phyloP scores from a whole-genome alignment of 2,329 filamentous ascomycete genomes.

The Phialophora tarda region DNA sequence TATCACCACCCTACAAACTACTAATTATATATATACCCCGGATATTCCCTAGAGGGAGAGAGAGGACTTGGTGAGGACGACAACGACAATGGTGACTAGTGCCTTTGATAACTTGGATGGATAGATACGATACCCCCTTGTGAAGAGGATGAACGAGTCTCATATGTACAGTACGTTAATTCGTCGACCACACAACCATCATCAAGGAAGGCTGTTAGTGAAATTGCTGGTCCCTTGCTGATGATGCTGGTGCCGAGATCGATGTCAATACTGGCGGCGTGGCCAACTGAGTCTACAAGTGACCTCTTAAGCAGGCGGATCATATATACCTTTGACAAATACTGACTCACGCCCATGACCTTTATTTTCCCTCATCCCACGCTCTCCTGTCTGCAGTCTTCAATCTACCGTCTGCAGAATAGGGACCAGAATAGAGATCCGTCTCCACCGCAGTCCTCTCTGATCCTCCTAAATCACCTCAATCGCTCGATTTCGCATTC shows the following conservation, averaged over 20 bases:
- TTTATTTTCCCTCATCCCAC: too few relatives aligned
- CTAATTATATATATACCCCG: not conserved
- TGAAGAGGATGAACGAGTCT: not conserved
- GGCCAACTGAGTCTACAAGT: too few relatives aligned
- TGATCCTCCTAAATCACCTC: not conserved
- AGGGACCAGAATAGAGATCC: too few relatives aligned
- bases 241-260: not conserved
- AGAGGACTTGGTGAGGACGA: not conserved
- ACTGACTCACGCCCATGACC: too few relatives aligned
- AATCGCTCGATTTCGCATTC: slow-evolving; percentile 5
- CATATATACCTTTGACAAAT: too few relatives aligned
- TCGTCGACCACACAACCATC: not conserved
- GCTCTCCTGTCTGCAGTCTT: too few relatives aligned
- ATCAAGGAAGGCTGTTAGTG: not conserved
- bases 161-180: not conserved
- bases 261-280: not conserved
- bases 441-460: not conserved
- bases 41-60: not conserved
- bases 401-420: too few relatives aligned
- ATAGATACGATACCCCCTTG: not conserved
- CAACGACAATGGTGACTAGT: not conserved
- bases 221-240: not conserved
- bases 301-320: too few relatives aligned
- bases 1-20: not conserved
- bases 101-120: not conserved